Evolutionary conservation across 2,329 filamentous ascomycete genomes (phyloP).

Genomic region (Penicillium sclerotigenum): DNA sequence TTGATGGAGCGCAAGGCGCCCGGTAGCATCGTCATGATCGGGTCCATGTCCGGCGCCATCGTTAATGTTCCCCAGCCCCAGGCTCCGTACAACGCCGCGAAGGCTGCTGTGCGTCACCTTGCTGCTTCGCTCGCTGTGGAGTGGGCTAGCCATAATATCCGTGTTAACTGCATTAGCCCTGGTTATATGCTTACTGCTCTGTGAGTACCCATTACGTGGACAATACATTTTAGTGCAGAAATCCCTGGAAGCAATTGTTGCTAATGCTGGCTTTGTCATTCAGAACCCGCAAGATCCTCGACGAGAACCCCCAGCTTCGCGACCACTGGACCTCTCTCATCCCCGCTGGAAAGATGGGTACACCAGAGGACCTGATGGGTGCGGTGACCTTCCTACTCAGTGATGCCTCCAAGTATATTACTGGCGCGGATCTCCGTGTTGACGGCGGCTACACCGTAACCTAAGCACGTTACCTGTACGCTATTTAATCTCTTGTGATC

Average conservation of each 20-base stretch:
- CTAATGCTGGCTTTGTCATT: conserved; percentile 1
- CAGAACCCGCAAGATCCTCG: conserved; percentile 88
- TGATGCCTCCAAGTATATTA: conserved; percentile 72
- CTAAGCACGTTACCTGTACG: conserved; percentile 39
- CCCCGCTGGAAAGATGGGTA: conserved; percentile 89
- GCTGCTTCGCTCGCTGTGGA: conserved; percentile 86
- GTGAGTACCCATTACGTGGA: conserved; percentile 51
- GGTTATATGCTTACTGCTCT: conserved; percentile 95
- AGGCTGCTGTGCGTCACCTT: conserved; percentile 86
- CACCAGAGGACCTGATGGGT: conserved; percentile 88
- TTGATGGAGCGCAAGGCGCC: conserved; percentile 75
- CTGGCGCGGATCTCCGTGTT: conserved; percentile 72
- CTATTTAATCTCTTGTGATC: background rate
- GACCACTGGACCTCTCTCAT: conserved; percentile 89
- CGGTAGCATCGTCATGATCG: conserved; percentile 90
- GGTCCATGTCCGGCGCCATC: conserved; percentile 89
- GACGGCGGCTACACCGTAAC: conserved; percentile 88
- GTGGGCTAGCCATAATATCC: conserved; percentile 83
- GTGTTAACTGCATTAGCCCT: conserved; percentile 92
- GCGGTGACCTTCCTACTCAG: conserved; percentile 83
- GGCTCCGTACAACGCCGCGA: conserved; percentile 87
- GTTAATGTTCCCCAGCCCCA: conserved; percentile 96
- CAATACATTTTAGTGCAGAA: background rate
- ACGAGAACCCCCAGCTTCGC: conserved; percentile 86
- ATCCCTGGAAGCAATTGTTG: background rate